Evolutionary conservation across 305 asterid species (phyloP), one percentile per base, ranked within the genome.

Genomic region (Fraxinus sp.): DNA sequence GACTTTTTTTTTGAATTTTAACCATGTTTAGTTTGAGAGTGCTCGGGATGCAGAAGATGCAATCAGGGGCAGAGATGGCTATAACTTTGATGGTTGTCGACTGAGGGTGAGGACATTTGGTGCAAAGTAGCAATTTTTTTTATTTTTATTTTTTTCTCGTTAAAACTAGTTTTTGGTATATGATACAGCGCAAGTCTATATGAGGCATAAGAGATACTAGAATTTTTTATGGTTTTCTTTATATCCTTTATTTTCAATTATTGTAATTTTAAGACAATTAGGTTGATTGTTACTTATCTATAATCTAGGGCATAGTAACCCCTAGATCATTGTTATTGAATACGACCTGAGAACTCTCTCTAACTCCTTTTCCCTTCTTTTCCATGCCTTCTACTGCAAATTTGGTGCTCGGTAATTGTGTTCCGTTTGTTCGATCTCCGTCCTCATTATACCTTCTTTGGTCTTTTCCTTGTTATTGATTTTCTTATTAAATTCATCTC

Each of bases 31-130:
- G 99, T 97, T 93, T 88, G 99, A 93, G 75, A 90, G 79, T 89
- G 49, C 95, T 22, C 94, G 96, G 74, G 98, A 95, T 87, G 99
- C 99, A 1, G 98, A 97, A 88, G 98, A 94, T 90, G 97, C 99
- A 52, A 97, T 97, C 78, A 91, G 97, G 89, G 97, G 98, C 59
- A 86, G 98, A 82, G 99, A 97, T 85, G 98, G 99, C 88, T 93
- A 95, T 86, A 93, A 93, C 89, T 97, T 93, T 88, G 98, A 97
- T 83, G 98, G 99, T 30, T 92, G 98, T 81, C 94, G 97, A 22
- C 83, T 97, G 91, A 92, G 98, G 94, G 98, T 95, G 89, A 89
- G 90, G 81, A 73, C 46, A 76, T 7, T 77, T 77, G 74, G 52
- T 37, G 10, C 37, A 68, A 68, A 68, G 37, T 68, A 68, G 39